These are phyloP conservation scores for Jimgerdemannia flammicorona DNA, from an alignment of 192 early-diverging fungal species.

Conservation along the genomic window DNA sequence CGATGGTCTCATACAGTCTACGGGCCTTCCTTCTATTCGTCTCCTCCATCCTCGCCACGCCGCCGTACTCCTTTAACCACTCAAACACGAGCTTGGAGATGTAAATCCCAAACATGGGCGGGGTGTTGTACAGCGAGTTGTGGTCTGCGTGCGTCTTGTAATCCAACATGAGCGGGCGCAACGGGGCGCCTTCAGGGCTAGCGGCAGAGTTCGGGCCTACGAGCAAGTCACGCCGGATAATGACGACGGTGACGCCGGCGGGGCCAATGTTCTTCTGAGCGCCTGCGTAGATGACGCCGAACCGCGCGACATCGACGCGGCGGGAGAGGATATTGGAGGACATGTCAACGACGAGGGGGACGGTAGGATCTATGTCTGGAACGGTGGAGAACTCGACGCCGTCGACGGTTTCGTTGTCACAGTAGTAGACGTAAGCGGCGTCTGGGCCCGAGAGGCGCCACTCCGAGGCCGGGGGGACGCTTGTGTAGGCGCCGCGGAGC, in stretches of 20 bases:
- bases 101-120: conserved; percentile 94
- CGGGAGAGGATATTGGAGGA: conserved; percentile 82
- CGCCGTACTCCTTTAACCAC: conserved; percentile 67
- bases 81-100: conserved; percentile 88
- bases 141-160: conserved; percentile 79
- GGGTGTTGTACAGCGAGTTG: conserved; percentile 94
- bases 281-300: conserved; percentile 88
- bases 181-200: conserved; percentile 27
- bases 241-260: conserved; percentile 90
- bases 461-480: conserved; percentile 52
- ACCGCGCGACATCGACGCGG: conserved; percentile 75
- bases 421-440: conserved; percentile 92
- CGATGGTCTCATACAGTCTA: conserved; percentile 67
- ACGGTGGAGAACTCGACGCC: conserved; percentile 79
- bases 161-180: conserved; percentile 79
- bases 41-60: conserved; percentile 60
- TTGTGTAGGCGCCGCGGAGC: conserved; percentile 41
- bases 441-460: conserved; percentile 69
- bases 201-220: conserved; percentile 40
- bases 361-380: conserved; percentile 48
- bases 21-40: conserved; percentile 69
- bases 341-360: conserved; percentile 90
- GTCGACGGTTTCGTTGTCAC: conserved; percentile 98
- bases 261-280: conserved; percentile 97
- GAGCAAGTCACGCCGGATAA: conserved; percentile 88